Evolutionary conservation across 805 yeast genomes (phyloP).

Genomic region (Kuraishia borneana): DNA sequence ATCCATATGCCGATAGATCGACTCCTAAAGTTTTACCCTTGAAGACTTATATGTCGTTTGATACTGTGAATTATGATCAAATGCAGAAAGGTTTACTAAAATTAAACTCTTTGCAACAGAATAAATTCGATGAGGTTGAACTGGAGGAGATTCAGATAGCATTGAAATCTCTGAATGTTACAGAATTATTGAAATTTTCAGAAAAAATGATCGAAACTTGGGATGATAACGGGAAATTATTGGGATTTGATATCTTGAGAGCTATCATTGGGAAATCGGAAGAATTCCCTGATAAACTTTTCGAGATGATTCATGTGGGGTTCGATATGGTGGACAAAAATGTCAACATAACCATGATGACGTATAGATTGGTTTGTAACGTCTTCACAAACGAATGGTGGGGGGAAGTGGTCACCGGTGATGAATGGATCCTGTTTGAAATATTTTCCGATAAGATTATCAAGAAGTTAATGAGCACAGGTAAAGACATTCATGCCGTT

Average conservation of each 20-base stretch:
- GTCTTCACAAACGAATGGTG: conserved; percentile 31
- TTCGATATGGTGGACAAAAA: conserved; percentile 15
- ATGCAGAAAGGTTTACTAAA: conserved; percentile 16
- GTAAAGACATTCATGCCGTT: conserved; percentile 19
- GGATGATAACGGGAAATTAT: conserved; percentile 33
- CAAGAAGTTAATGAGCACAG: conserved; percentile 9
- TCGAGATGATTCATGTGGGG: conserved; percentile 31
- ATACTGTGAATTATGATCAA: conserved; percentile 13
- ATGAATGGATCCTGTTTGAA: conserved; percentile 26
- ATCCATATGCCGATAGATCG: conserved; percentile 9
- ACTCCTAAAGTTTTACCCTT: conserved; percentile 27
- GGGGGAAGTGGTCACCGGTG: conserved; percentile 35
- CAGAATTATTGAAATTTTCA: conserved; percentile 22
- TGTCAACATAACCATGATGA: conserved; percentile 36
- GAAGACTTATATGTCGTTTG: conserved; percentile 27
- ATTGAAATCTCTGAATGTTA: conserved; percentile 19
- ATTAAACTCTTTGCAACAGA: conserved; percentile 22
- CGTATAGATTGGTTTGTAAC: conserved; percentile 46
- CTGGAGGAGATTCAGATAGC: conserved; percentile 42
- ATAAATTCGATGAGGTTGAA: conserved; percentile 33
- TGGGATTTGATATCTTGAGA: conserved; percentile 53
- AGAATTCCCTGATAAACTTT: conserved; percentile 24
- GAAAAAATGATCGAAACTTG: conserved; percentile 30
- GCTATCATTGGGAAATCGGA: conserved; percentile 31
- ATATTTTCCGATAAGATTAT: conserved; percentile 18